Base-by-base conservation (phyloP, 768 basidiomycete genomes). In the Termitomyces titanicus region DNA sequence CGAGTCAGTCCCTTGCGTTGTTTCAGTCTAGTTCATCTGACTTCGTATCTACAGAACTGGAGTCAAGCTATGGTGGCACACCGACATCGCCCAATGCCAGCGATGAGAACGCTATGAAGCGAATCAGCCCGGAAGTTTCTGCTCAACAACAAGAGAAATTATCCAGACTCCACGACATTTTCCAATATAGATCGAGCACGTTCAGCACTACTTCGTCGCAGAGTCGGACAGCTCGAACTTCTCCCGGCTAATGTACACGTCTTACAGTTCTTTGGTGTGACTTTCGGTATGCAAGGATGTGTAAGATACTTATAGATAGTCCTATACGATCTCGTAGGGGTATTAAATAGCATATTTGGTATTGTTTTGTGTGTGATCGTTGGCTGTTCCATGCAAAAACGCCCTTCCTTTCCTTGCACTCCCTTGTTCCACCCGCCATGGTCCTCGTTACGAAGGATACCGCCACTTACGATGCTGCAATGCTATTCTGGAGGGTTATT, bases 401-500 rank as follows among this genome's bases (percentile, higher is more conserved):
- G 25, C 11, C 29, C 22, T 9, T 40, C 9, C 12, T 5, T 37
- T 22, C 24, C 45, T 20, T 29, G 22, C 34, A 45, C 43, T 47
- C 17, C 24, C 18, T 27, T 54, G 33, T 47, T 55, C 35, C 48
- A 44, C 18, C 51, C 40, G 53, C 52, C 51, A 70, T 72, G 68
- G 44, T 56, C 20, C 50, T 53, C 17, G 53, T 57, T n/a, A 27
- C 48, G 44, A 57, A 64, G 54, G 58, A 62, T 22, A 61, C 73
- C 22, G 43, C 77, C 17, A 61, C 71, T 52, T 94, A 94, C 67
- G 89, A 94, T 66, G 76, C 83, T 25, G 84, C 85, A 38, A 83
- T 96, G 70, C 67, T 89, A 45, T 92, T 96, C 72, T 96, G 91
- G 92, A 75, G 88, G 54, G 75, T 80, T 2, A 80, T 96, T 54